Evolutionary conservation across 2,329 filamentous ascomycete genomes (phyloP).

Genomic region (Achaetomium macrosporum): DNA sequence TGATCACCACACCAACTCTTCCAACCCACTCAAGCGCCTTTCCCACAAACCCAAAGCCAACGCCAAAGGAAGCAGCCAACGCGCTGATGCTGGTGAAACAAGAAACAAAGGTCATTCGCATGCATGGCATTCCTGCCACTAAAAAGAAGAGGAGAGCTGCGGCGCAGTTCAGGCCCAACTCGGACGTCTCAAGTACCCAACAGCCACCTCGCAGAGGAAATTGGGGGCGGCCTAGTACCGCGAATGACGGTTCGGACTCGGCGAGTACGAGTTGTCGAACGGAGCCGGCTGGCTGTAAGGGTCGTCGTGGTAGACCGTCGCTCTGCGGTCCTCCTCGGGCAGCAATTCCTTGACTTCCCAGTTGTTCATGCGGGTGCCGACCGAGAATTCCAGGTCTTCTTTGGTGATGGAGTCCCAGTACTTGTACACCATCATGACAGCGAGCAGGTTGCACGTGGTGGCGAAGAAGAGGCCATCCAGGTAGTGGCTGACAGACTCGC

Average conservation of each 20-base stretch:
- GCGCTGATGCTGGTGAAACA: slow-evolving; percentile 21
- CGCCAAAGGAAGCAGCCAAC: slow-evolving; percentile 18
- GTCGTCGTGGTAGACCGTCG: slow-evolving; percentile 66
- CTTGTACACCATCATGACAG: slow-evolving; percentile 99
- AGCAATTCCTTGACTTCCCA: slow-evolving; percentile 96
- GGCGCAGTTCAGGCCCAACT: slow-evolving; percentile 1
- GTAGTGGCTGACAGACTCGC: slow-evolving; percentile 80
- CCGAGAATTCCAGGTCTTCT: slow-evolving; percentile 96
- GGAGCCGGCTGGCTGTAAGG: slow-evolving; percentile 52
- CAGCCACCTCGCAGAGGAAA: background rate
- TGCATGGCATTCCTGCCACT: slow-evolving; percentile 8
- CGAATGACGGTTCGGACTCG: slow-evolving; percentile 38
- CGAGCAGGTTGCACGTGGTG: slow-evolving; percentile 86
- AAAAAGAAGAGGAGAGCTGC: background rate
- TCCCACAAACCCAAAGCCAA: slow-evolving; percentile 9
- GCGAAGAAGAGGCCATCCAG: slow-evolving; percentile 92
- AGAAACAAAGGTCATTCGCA: slow-evolving; percentile 5
- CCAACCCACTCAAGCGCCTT: background rate
- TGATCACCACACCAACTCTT: background rate
- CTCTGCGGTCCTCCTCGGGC: slow-evolving; percentile 71
- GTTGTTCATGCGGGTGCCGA: slow-evolving; percentile 90
- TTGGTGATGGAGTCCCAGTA: slow-evolving; percentile 99
- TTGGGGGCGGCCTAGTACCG: slow-evolving; percentile 35
- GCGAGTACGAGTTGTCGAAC: slow-evolving; percentile 49
- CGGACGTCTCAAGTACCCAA: background rate